Evolutionary conservation across 2,329 filamentous ascomycete genomes (phyloP), one percentile per base, ranked within the genome.

Genomic region (Fusarium pseudograminearum): DNA sequence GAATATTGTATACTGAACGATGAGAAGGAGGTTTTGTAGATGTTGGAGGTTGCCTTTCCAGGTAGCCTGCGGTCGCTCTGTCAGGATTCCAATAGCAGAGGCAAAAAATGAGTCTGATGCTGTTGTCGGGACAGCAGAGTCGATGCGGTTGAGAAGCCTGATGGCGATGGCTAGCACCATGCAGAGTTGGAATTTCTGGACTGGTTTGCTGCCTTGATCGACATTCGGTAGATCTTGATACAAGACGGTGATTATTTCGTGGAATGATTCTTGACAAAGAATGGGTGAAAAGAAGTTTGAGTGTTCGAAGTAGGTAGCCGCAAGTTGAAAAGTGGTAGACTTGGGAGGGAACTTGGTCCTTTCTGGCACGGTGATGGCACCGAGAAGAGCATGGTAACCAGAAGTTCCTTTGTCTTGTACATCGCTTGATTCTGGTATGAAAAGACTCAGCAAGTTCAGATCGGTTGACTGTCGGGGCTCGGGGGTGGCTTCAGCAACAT

Each of bases 241-340:
- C 3, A 76, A 34, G 4, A 36, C 14, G 5, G 34, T 36, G 1
- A 70, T 44, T 18, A 40, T 54, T 11, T 15, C 6, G 9, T 56
- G 18, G 14, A 76, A 69, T 3, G 60, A 56, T 1, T 65, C 57
- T 40, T 73, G 70, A 3, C 61, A 28, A 1, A 76, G 38, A 3
- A 76, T 61, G 3, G 74, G 74, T 0, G 73, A 76, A 46, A 76
- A 76, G 18, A 76, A 76, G 12, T 75, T 67, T 16, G 70, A 73
- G 28, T 76, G 75, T 40, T 76, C 72, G 30, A 76, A 76, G n/a
- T 76, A 76, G 0, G 72, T 72, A 7, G 73, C 63, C 0, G 62
- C 52, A 2, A 76, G 57, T 33, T 60, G 64, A 4, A 40, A 8
- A 10, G 22, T 57, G 16, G 15, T 69, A 51, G 15, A 61, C 60